Base-by-base conservation (phyloP, 2,329 filamentous ascomycete genomes). In the Aspergillus persii region DNA sequence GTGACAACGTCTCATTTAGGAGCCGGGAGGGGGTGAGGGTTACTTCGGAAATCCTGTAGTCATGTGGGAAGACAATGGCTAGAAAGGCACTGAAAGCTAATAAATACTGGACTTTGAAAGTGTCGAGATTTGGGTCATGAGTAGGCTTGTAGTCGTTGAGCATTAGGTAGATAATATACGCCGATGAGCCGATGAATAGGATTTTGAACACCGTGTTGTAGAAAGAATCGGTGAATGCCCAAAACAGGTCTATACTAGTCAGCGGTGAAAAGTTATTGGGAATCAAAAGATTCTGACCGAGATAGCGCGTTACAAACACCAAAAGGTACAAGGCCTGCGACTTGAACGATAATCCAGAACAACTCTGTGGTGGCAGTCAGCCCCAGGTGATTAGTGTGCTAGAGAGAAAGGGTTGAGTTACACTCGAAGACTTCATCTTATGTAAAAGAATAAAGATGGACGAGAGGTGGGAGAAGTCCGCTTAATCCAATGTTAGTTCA, bases 161-260 rank as follows among this genome's bases (percentile, higher is more conserved):
- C 95, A 99, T 99, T 68, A 98, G 87, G 81, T 97, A 98, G 76
- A 99, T 87, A 71, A 93, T 96, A 83, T 99, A 99, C 64, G 89
- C 87, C 63, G 96, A 93, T 27, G 91, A 89, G 63, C 81, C 83
- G 75, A 99, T 93, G 83, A 98, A 99, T 74, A 97, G 84, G 73
- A 98, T 86, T 79, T 99, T 99, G 84, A 98, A 97, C 71, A 91
- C 79, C 61, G 95, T 89, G 81, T 98, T 97, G 86, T 97, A 99
- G 64, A 91, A 77, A 71, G 90, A 92, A 67, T 86, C 80, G 62
- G 90, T 93, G 73, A 89, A 87, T 63, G 86, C 89, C 86, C 87
- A 92, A 76, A 98, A 93, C 60, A 98, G 84, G 75, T 99, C 92
- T 92, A 50, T 60, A 31, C 18, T 12, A 23, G 33, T 48, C 30